phyloP scores from a whole-genome alignment of 2,329 filamentous ascomycete species.

The Chalaropsis ovoidea region DNA sequence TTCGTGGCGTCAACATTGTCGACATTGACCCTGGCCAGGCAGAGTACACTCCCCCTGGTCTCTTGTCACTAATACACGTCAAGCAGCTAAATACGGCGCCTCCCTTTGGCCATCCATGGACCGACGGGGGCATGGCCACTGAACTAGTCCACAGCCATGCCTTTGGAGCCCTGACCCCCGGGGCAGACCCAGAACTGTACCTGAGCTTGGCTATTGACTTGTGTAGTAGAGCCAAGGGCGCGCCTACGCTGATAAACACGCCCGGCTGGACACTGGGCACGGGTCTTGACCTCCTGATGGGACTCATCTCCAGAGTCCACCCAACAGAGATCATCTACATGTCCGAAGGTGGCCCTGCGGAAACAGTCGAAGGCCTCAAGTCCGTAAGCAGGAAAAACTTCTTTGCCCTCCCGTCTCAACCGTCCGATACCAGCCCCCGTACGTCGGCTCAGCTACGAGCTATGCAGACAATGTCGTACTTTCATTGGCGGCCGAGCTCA shows the following conservation, averaged over 20 bases:
- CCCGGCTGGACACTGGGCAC: constrained; percentile 64
- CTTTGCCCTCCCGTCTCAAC: constrained; percentile 48
- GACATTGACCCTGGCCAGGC: constrained; percentile 71
- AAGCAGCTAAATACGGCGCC: constrained; percentile 53
- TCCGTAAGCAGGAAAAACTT: constrained; percentile 38
- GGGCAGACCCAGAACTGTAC: constrained; percentile 57
- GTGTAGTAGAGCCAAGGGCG: constrained; percentile 45
- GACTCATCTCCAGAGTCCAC: constrained; percentile 44
- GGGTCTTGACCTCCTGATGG: constrained; percentile 53
- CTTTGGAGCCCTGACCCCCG: constrained; percentile 54
- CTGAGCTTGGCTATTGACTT: constrained; percentile 55
- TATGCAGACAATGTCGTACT: constrained; percentile 75
- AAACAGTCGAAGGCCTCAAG: constrained; percentile 46
- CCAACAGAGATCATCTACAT: constrained; percentile 59
- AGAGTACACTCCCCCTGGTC: constrained; percentile 60
- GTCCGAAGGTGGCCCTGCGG: constrained; percentile 50
- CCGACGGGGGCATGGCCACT: constrained; percentile 25
- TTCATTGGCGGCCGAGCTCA: constrained; percentile 41
- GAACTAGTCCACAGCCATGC: constrained; percentile 52
- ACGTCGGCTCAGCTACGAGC: constrained; percentile 56
- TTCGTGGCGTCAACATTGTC: constrained; percentile 44
- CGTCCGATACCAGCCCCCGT: constrained; percentile 45
- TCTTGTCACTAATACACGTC: constrained; percentile 56
- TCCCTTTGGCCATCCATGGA: constrained; percentile 52
- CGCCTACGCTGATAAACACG: constrained; percentile 61